phyloP scores from a whole-genome alignment of 2,329 filamentous ascomycete species.

The Aspergillus viridinutans region DNA sequence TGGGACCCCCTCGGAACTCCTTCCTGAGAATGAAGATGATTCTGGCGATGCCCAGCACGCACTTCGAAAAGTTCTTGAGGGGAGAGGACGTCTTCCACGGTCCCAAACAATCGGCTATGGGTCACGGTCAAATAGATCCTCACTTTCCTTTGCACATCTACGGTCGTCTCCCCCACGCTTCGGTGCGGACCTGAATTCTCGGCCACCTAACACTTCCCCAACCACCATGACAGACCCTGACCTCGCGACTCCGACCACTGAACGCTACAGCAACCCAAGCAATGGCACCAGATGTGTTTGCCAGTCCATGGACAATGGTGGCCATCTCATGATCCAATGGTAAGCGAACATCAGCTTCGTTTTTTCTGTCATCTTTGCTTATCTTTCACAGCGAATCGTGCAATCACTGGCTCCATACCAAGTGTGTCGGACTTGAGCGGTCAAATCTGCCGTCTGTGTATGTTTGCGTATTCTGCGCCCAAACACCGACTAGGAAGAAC shows the following conservation, averaged over 20 bases:
- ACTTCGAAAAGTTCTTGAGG: conserved; percentile 43
- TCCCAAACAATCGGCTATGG: conserved; percentile 28
- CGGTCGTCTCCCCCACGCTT: conserved; percentile 43
- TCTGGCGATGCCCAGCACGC: conserved; percentile 45
- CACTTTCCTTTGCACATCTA: conserved; percentile 33
- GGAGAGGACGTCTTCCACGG: conserved; percentile 23
- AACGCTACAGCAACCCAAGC: conserved; percentile 49
- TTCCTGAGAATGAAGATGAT: conserved; percentile 27
- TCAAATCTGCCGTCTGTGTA: conserved; percentile 46
- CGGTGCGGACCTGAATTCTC: conserved; percentile 31
- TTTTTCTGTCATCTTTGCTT: conserved; percentile 2
- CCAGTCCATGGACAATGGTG: conserved; percentile 50
- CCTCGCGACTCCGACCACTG: conserved; percentile 50
- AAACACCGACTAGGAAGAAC: conserved; percentile 38
- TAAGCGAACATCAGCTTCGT: conserved; percentile 23
- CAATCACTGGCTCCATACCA: conserved; percentile 59
- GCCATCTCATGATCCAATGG: conserved; percentile 58
- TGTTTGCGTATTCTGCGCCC: conserved; percentile 50
- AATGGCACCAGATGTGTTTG: conserved; percentile 57
- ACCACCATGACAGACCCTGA: conserved; percentile 49
- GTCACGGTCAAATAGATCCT: conserved; percentile 25
- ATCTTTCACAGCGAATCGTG: conserved; percentile 50
- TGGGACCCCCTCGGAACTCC: conserved; percentile 22
- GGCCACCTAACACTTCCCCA: conserved; percentile 45
- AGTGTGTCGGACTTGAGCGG: conserved; percentile 53